phyloP scores from a whole-genome alignment of 805 yeast genomes.

The Lachancea thermotolerans region DNA sequence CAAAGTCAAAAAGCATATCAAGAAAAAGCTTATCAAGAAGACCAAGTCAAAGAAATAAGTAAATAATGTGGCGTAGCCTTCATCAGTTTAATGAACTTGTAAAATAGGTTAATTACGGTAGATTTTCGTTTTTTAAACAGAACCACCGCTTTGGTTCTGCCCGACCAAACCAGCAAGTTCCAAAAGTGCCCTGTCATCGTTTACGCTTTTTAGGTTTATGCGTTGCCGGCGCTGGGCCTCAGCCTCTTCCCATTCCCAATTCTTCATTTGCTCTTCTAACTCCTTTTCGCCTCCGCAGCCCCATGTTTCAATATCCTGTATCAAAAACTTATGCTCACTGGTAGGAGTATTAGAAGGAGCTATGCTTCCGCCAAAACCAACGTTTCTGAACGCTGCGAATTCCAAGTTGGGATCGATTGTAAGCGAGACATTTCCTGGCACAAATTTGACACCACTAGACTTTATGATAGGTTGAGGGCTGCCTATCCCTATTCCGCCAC shows the following conservation, averaged over 20 bases:
- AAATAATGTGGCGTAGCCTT: neutral
- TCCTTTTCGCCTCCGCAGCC: conserved; percentile 82
- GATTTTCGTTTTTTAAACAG: conserved; percentile 25
- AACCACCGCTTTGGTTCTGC: conserved; percentile 43
- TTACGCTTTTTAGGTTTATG: conserved; percentile 56
- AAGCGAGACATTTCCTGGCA: conserved; percentile 73
- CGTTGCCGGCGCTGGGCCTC: conserved; percentile 76
- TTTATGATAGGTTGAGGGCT: conserved; percentile 54
- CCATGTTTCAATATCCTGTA: conserved; percentile 82
- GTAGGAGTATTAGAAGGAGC: conserved; percentile 30
- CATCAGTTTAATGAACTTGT: too few species aligned
- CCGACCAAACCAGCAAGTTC: conserved; percentile 75
- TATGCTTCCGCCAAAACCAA: conserved; percentile 49
- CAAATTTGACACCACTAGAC: conserved; percentile 38
- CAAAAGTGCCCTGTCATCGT: conserved; percentile 77
- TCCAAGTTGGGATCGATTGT: conserved; percentile 75
- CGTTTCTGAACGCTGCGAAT: conserved; percentile 70
- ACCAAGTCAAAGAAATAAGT: conserved; percentile 36
- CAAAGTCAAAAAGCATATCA: conserved; percentile 76
- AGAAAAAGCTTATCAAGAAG: conserved; percentile 66
- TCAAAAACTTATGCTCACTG: conserved; percentile 63
- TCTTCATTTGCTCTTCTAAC: conserved; percentile 63
- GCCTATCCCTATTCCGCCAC: conserved; percentile 85
- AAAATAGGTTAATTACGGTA: neutral
- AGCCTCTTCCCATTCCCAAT: conserved; percentile 88